phyloP scores from a whole-genome alignment of 805 yeast genomes.

The Cyberlindnera xylosilytica region DNA sequence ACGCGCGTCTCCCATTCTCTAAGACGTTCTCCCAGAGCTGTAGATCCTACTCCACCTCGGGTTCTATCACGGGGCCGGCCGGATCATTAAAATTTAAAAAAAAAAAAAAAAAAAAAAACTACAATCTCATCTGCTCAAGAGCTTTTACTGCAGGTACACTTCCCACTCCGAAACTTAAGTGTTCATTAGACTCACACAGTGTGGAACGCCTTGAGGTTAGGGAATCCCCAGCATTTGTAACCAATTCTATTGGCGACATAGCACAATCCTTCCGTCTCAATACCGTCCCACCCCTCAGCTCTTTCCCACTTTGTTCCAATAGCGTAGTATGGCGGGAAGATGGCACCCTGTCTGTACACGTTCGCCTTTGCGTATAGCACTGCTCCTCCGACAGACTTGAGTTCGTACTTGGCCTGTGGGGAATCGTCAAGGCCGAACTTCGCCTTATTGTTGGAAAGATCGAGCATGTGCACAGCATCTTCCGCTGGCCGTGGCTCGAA shows the following conservation, averaged over 20 bases:
- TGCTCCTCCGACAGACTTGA: constrained; percentile 53
- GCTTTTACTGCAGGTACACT: too few species aligned
- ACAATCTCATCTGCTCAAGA: too few species aligned
- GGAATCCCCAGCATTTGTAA: constrained; percentile 48
- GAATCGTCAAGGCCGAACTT: constrained; percentile 12
- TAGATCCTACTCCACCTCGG: too few species aligned
- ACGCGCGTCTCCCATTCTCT: too few species aligned
- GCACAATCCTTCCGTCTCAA: constrained; percentile 53
- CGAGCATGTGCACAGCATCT: constrained; percentile 13
- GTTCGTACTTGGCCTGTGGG: constrained; percentile 8
- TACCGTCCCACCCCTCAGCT: constrained; percentile 50
- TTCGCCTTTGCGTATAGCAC: constrained; percentile 42
- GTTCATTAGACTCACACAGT: too few species aligned
- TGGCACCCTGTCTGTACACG: constrained; percentile 43
- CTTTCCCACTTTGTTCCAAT: constrained; percentile 46
- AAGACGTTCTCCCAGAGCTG: too few species aligned
- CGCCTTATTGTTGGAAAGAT: constrained; percentile 8
- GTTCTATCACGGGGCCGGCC: too few species aligned
- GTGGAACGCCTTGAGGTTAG: constrained; percentile 32
- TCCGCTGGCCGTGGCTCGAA: constrained; percentile 18
- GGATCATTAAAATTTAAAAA: too few species aligned
- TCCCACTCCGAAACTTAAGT: too few species aligned
- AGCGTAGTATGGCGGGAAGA: constrained; percentile 43
- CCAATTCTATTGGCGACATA: constrained; percentile 44
- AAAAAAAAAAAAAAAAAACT: too few species aligned